phyloP scores from a whole-genome alignment of 1,284 basidiomycete genomes.

The Macrocystidia cucumis region DNA sequence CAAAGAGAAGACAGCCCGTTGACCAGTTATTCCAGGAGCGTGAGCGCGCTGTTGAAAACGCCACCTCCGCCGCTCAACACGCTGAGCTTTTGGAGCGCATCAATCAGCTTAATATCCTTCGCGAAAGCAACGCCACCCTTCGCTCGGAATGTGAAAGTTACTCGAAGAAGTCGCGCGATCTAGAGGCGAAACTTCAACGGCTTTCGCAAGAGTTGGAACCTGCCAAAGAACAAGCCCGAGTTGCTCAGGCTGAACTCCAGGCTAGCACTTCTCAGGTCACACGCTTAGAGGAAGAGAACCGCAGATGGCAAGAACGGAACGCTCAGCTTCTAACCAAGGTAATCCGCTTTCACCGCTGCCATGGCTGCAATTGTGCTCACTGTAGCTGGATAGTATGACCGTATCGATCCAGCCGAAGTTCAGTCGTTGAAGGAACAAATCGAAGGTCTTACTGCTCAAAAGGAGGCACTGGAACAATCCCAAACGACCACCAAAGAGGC shows the following conservation, averaged over 20 bases:
- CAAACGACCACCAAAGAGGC: too few species aligned
- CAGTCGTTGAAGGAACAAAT: slow-evolving; percentile 74
- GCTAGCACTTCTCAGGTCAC: slow-evolving; percentile 62
- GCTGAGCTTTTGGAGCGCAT: slow-evolving; percentile 83
- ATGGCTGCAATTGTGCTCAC: slow-evolving; percentile 7
- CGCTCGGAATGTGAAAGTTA: slow-evolving; percentile 69
- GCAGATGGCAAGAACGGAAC: slow-evolving; percentile 83
- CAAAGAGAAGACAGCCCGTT: slow-evolving; percentile 5
- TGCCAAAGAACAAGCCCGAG: slow-evolving; percentile 61
- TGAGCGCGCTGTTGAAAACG: slow-evolving; percentile 61
- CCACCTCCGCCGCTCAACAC: slow-evolving; percentile 74
- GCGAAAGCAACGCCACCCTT: slow-evolving; percentile 85
- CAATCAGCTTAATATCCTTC: slow-evolving; percentile 79
- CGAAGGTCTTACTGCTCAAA: slow-evolving; percentile 41
- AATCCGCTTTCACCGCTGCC: slow-evolving; percentile 1
- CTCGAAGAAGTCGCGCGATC: slow-evolving; percentile 54
- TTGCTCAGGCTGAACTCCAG: slow-evolving; percentile 69
- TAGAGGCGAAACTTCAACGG: slow-evolving; percentile 58
- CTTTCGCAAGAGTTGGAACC: slow-evolving; percentile 67
- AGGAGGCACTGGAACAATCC: too few species aligned
- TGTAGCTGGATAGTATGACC: slow-evolving; percentile 56
- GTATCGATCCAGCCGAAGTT: slow-evolving; percentile 84
- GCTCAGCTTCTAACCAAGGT: slow-evolving; percentile 77
- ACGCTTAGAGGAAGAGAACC: slow-evolving; percentile 73
- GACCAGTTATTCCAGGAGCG: slow-evolving; percentile 53